phyloP scores from a whole-genome alignment of 306 rosid species.

The Urtica urens region DNA sequence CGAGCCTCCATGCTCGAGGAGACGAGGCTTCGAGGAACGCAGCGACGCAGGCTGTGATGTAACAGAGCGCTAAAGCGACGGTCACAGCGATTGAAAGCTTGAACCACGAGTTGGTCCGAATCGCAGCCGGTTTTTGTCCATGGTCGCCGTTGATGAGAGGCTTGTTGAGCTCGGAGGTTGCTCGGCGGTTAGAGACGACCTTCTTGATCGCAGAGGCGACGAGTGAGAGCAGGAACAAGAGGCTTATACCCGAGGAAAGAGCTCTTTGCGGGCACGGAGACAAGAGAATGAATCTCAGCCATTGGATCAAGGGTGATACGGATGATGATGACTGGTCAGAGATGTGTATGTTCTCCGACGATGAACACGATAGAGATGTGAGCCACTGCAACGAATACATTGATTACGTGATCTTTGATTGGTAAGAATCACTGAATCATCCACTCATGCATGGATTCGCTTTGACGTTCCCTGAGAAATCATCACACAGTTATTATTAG shows the following conservation, averaged over 20 bases:
- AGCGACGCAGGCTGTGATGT: conserved; percentile 31
- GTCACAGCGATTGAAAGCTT: conserved; percentile 45
- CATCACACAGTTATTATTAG: no score
- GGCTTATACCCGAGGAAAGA: conserved; percentile 37
- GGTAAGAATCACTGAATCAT: no score
- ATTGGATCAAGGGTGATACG: conserved; percentile 28
- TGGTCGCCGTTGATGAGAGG: conserved; percentile 31
- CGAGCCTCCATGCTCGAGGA: conserved; percentile 36
- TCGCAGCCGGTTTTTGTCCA: conserved; percentile 1
- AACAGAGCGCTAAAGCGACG: conserved; percentile 29
- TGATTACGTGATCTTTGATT: no score
- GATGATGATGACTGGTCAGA: conserved; percentile 21
- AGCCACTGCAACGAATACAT: conserved; percentile 32
- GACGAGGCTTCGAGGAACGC: conserved; percentile 23
- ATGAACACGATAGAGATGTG: conserved; percentile 11
- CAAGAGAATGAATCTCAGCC: conserved; percentile 64
- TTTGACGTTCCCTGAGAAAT: no score
- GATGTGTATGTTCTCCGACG: conserved; percentile 31
- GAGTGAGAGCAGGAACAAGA: conserved; percentile 39
- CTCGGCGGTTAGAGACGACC: conserved; percentile 27
- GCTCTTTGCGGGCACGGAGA: conserved; percentile 89
- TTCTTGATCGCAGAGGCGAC: conserved; percentile 34
- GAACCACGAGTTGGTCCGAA: conserved; percentile 38
- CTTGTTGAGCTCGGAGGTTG: conserved; percentile 36
- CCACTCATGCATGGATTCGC: no score